Conservation (phyloP, 192 early-diverging fungal genomes). For the Backusella westeae region DNA sequence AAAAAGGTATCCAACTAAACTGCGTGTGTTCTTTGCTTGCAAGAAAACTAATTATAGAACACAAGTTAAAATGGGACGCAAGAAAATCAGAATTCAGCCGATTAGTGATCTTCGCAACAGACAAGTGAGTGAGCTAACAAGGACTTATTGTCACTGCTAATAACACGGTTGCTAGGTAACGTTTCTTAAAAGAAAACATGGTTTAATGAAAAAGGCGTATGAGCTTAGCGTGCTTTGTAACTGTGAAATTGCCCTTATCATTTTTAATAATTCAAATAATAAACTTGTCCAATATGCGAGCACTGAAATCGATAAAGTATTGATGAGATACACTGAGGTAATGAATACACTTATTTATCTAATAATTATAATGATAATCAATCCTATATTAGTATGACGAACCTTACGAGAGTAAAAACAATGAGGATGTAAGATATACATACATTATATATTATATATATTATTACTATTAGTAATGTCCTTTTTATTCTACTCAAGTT, state of each 20-base stretch:
- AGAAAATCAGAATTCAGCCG: constrained; percentile 92
- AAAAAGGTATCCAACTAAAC: not conserved
- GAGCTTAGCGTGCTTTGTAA: constrained; percentile 92
- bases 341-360: not conserved
- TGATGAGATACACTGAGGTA: constrained; percentile 84
- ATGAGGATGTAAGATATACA: constrained; percentile 22
- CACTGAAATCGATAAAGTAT: constrained; percentile 88
- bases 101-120: constrained; percentile 91
- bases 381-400: constrained; percentile 21
- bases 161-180: constrained; percentile 60
- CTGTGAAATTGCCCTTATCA: constrained; percentile 91
- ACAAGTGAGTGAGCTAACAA: constrained; percentile 56
- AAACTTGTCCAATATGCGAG: constrained; percentile 92
- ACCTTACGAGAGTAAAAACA: constrained; percentile 27
- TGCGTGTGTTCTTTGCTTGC: not conserved
- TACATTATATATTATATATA: not conserved
- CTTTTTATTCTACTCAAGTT: not conserved
- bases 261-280: constrained; percentile 85
- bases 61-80: constrained; percentile 68
- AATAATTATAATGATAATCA: not conserved
- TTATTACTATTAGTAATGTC: not conserved
- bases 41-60: not conserved
- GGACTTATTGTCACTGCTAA: not conserved
- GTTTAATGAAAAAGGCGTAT: constrained; percentile 95
- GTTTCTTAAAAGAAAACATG: constrained; percentile 90